Percentiles rank a stretch among this genome's conserved stretches.
These are phyloP conservation scores for Viridothelium virens DNA, from an alignment of 495 filamentous ascomycete species.

Conservation along the genomic window DNA sequence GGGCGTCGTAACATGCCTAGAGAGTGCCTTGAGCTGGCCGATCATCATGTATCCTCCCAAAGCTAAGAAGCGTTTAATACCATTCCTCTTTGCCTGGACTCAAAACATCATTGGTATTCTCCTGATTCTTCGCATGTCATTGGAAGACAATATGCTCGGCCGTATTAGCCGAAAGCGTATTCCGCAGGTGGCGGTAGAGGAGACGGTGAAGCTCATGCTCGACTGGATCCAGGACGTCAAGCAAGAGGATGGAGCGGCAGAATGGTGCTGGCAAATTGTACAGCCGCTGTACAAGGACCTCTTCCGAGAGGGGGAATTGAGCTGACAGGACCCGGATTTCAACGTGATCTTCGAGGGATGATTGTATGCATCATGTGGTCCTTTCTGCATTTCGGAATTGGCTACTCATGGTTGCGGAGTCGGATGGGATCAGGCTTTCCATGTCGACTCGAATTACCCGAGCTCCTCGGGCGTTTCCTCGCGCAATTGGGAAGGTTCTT, in stretches of 20 bases:
- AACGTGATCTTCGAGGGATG: background rate
- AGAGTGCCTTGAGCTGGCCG: conserved; percentile 48
- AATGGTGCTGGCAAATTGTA: conserved; percentile 48
- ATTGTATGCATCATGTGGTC: background rate
- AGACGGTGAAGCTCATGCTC: conserved; percentile 43
- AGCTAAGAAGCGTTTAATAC: conserved; percentile 48
- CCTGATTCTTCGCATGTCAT: conserved; percentile 46
- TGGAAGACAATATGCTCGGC: conserved; percentile 42
- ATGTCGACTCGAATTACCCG: too few species aligned
- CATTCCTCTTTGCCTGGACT: conserved; percentile 52
- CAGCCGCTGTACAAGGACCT: conserved; percentile 24
- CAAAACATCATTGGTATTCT: conserved; percentile 52
- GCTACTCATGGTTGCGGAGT: too few species aligned
- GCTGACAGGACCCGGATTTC: background rate
- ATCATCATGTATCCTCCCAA: conserved; percentile 50
- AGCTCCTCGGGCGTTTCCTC: too few species aligned
- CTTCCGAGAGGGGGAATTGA: background rate
- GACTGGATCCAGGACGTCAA: conserved; percentile 51
- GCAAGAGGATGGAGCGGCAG: conserved; percentile 40
- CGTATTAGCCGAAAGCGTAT: conserved; percentile 35
- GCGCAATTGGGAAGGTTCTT: too few species aligned
- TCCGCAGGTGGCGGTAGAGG: conserved; percentile 33
- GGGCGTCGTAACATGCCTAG: conserved; percentile 46
- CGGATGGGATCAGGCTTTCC: too few species aligned
- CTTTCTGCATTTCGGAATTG: background rate